A percentile compares a stretch with the other conserved stretches of the same genome.
These are phyloP conservation scores for Solanum pimpinellifolium DNA, from an alignment of 257 asterid species.

Conservation along the genomic window DNA sequence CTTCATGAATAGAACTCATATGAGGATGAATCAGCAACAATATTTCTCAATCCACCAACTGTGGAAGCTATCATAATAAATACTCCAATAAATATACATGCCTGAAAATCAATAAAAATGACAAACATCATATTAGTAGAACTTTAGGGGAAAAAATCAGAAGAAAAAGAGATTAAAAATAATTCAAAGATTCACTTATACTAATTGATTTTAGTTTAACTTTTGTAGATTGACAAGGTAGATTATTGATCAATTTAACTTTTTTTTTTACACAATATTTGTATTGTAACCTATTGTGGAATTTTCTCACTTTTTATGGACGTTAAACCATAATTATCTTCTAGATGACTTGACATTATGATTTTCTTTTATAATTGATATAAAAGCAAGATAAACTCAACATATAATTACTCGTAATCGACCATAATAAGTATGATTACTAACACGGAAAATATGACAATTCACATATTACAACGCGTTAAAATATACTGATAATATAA, in stretches of 20 bases:
- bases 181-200: background rate
- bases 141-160: background rate
- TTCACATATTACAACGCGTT: background rate
- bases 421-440: background rate
- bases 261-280: background rate
- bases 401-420: background rate
- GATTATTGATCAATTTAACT: background rate
- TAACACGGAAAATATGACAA: background rate
- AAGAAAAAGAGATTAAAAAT: background rate
- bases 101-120: constrained; percentile 18
- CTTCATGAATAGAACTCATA: constrained; percentile 61
- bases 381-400: background rate
- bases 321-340: background rate
- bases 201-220: background rate
- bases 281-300: background rate
- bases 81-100: constrained; percentile 40
- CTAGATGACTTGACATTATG: background rate
- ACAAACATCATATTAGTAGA: background rate
- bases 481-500: background rate
- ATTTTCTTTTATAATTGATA: too few species aligned
- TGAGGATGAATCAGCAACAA: constrained; percentile 56
- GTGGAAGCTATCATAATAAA: constrained; percentile 80
- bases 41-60: constrained; percentile 72
- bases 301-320: background rate
- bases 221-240: background rate